Evolutionary conservation across 108 stramenopile genomes (phyloP).

Genomic region (Nitzschia inconspicua): DNA sequence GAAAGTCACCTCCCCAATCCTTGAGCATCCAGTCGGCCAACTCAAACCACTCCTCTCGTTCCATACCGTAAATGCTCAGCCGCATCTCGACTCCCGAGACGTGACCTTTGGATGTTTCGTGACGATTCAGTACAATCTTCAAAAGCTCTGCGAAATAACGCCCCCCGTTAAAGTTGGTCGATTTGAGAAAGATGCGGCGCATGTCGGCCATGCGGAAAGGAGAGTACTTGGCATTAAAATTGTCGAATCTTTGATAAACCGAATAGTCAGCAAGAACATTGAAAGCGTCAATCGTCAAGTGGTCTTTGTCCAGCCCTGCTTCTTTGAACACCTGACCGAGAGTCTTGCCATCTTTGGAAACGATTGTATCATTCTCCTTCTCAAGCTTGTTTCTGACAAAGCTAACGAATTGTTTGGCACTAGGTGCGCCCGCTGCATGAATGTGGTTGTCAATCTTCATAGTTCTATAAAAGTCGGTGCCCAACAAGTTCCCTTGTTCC

Average conservation of each 20-base stretch:
- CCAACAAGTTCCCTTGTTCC: conserved; percentile 79
- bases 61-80: conserved; percentile 96
- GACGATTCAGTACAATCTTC: conserved; percentile 84
- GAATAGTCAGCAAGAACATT: conserved; percentile 98
- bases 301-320: conserved; percentile 93
- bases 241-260: conserved; percentile 98
- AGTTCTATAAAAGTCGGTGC: conserved; percentile 98
- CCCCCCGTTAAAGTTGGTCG: conserved; percentile 87
- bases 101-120: conserved; percentile 89
- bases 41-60: conserved; percentile 89
- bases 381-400: conserved; percentile 97
- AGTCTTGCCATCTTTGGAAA: conserved; percentile 73
- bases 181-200: conserved; percentile 99
- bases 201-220: conserved; percentile 96
- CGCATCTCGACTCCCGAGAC: conserved; percentile 93
- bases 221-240: conserved; percentile 99
- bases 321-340: conserved; percentile 73
- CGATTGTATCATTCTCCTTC: conserved; percentile 81
- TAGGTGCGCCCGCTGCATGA: conserved; percentile 95
- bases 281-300: conserved; percentile 98
- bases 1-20: conserved; percentile 71
- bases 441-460: conserved; percentile 99
- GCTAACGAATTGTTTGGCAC: conserved; percentile 96
- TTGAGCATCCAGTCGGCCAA: conserved; percentile 80
- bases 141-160: conserved; percentile 93